Evolutionary conservation across 768 basidiomycete species (phyloP).

Genomic region (Hericium coralloides): DNA sequence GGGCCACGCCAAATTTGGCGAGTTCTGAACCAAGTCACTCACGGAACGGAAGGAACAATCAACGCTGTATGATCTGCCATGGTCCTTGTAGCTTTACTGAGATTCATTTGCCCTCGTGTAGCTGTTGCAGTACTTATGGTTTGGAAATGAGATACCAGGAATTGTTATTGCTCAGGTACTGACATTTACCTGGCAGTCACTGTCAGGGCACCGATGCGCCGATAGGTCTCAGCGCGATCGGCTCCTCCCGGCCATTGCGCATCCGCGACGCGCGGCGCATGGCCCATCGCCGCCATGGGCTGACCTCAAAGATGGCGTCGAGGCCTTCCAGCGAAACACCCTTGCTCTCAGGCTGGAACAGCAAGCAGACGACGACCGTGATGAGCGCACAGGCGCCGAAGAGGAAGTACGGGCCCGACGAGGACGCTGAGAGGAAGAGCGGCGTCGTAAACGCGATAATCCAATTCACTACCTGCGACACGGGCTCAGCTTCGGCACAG

Average conservation of each 20-base stretch:
- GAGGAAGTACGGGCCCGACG: conserved; percentile 39
- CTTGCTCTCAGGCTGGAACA: conserved; percentile 36
- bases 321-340: conserved; percentile 36
- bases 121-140: too few species aligned
- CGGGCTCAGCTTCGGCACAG: conserved; percentile 7
- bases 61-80: not conserved
- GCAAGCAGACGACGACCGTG: conserved; percentile 28
- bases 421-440: conserved; percentile 34
- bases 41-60: too few species aligned
- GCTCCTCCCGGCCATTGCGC: not conserved
- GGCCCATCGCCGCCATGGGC: conserved; percentile 9
- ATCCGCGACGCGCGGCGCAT: not conserved
- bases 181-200: too few species aligned
- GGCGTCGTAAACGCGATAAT: conserved; percentile 37
- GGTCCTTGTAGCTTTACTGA: not conserved
- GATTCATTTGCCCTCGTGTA: too few species aligned
- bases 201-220: not conserved
- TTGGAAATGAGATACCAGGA: too few species aligned
- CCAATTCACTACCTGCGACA: conserved; percentile 29
- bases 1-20: conserved; percentile 79
- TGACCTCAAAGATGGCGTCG: conserved; percentile 26
- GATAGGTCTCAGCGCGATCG: not conserved
- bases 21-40: conserved; percentile 37
- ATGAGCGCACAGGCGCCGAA: conserved; percentile 31
- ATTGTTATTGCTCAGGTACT: too few species aligned